Conservation (phyloP, 306 rosid species). For the Mimosa bimucronata region DNA sequence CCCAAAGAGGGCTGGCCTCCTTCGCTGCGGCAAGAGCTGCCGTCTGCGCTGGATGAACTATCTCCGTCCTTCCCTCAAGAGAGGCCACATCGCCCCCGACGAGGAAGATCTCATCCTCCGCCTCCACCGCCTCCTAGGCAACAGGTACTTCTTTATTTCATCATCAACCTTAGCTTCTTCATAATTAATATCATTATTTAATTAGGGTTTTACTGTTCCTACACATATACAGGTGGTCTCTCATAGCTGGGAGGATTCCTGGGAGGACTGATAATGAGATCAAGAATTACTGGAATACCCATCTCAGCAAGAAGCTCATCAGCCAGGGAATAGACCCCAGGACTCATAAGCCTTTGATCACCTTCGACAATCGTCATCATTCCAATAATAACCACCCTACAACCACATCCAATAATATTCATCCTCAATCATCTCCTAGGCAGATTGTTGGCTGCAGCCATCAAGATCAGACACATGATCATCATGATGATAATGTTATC, state of each 20-base stretch:
- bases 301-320: conserved; percentile 66
- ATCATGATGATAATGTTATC: not conserved
- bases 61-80: conserved; percentile 65
- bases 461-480: not conserved
- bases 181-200: no score
- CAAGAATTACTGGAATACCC: conserved; percentile 73
- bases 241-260: conserved; percentile 72
- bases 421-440: conserved; percentile 1
- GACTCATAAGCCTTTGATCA: conserved; percentile 63
- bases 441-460: conserved; percentile 1
- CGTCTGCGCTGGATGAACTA: conserved; percentile 78
- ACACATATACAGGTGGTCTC: conserved; percentile 49
- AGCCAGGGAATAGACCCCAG: conserved; percentile 70
- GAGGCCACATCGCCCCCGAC: conserved; percentile 60
- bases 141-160: conserved; percentile 39
- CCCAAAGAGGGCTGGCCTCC: conserved; percentile 59
- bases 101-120: conserved; percentile 76
- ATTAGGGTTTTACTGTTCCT: not conserved
- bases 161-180: no score
- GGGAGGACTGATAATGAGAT: conserved; percentile 71
- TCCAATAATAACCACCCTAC: not conserved
- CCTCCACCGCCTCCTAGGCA: conserved; percentile 69
- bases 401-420: not conserved
- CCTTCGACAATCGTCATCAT: not conserved
- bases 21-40: conserved; percentile 72